Evolutionary conservation across 1,284 basidiomycete species (phyloP).

Genomic region (Cerioporus squamosus): DNA sequence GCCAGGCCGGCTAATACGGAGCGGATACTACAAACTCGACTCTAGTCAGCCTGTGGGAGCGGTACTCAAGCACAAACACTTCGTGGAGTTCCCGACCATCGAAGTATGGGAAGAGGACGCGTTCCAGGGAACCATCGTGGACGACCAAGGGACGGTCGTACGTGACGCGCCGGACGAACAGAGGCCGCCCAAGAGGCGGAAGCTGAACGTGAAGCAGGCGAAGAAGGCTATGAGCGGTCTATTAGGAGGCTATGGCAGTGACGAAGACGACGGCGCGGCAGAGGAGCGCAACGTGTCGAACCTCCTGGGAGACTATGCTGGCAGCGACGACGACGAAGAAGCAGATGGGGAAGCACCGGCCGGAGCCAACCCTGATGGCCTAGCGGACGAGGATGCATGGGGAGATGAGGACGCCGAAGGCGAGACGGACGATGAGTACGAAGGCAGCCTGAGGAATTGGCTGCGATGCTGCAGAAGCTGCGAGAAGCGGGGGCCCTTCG

Average conservation of each 20-base stretch:
- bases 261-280: conserved; percentile 41
- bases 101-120: conserved; percentile 66
- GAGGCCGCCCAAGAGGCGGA: conserved; percentile 51
- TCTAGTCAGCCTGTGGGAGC: conserved; percentile 48
- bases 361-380: not conserved
- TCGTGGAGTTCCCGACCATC: conserved; percentile 83
- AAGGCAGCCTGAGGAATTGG: conserved; percentile 49
- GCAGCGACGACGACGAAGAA: conserved; percentile 45
- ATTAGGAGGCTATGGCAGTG: conserved; percentile 71
- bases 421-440: conserved; percentile 31
- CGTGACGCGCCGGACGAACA: conserved; percentile 41
- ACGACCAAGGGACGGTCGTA: conserved; percentile 49
- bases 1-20: conserved; percentile 33
- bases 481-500: conserved; percentile 43
- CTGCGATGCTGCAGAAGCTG: conserved; percentile 53
- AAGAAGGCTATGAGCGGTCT: conserved; percentile 60
- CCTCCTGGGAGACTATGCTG: conserved; percentile 58
- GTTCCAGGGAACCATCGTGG: conserved; percentile 62
- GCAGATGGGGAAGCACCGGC: not conserved
- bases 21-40: conserved; percentile 63
- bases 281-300: conserved; percentile 45
- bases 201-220: conserved; percentile 52
- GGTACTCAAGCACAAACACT: conserved; percentile 62
- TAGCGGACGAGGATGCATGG: conserved; percentile 16
- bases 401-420: conserved; percentile 36